Percentiles rank a stretch among this genome's conserved stretches.
These are phyloP conservation scores for Piromyces sp. DNA, from an alignment of 192 early-diverging fungal species.

Conservation along the genomic window DNA sequence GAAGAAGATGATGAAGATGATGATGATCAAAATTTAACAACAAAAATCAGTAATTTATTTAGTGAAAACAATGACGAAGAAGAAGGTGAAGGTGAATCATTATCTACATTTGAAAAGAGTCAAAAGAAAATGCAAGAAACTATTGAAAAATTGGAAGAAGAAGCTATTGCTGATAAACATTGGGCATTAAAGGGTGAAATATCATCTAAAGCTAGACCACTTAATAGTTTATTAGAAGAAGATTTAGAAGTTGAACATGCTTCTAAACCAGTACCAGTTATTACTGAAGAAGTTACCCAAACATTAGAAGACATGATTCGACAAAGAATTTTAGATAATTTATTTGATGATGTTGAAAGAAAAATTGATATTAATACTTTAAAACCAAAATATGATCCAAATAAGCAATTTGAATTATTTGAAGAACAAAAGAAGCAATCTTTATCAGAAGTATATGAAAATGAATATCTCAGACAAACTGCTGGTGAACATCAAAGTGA, in stretches of 20 bases:
- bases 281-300: constrained; percentile 75
- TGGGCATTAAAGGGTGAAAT: constrained; percentile 88
- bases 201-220: constrained; percentile 54
- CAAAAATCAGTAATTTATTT: constrained; percentile 32
- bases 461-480: constrained; percentile 57
- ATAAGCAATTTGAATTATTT: constrained; percentile 55
- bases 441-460: constrained; percentile 81
- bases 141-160: constrained; percentile 70
- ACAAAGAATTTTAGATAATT: constrained; percentile 67
- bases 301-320: constrained; percentile 87
- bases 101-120: constrained; percentile 67
- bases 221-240: constrained; percentile 86
- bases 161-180: constrained; percentile 62
- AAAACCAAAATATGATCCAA: constrained; percentile 23
- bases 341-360: constrained; percentile 88
- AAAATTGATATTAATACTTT: constrained; percentile 18
- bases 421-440: constrained; percentile 75
- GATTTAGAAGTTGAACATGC: constrained; percentile 81
- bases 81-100: not conserved
- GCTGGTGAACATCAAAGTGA: constrained; percentile 25
- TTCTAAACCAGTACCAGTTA: constrained; percentile 81
- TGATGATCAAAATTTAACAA: constrained; percentile 11
- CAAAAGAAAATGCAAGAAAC: constrained; percentile 47
- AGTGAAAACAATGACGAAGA: constrained; percentile 14
- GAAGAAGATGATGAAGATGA: constrained; percentile 16